These are phyloP conservation scores for Alternaria tenuissima DNA, from an alignment of 2,329 filamentous ascomycete genomes.

Conservation along the genomic window DNA sequence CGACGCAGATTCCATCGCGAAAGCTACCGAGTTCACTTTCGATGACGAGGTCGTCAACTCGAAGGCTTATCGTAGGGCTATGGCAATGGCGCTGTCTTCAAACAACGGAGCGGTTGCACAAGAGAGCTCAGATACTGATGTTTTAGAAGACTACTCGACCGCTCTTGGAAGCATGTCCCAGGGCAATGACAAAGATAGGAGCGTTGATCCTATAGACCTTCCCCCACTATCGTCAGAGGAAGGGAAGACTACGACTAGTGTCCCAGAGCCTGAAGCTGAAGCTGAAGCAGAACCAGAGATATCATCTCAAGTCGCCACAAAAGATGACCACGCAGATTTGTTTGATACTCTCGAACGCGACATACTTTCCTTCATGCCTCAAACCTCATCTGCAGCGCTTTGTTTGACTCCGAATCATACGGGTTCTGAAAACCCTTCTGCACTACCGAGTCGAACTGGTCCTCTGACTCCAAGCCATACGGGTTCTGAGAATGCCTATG, in stretches of 20 bases:
- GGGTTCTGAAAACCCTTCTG: background rate
- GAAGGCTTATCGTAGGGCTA: slow-evolving; percentile 41
- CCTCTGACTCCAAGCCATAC: background rate
- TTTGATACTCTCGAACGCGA: slow-evolving; percentile 27
- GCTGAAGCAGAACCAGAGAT: background rate
- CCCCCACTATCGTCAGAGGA: background rate
- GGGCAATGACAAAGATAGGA: background rate
- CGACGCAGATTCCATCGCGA: slow-evolving; percentile 29
- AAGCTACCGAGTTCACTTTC: slow-evolving; percentile 41
- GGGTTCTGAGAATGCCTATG: background rate
- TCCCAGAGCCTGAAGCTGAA: slow-evolving; percentile 3
- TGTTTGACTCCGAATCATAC: slow-evolving; percentile 1
- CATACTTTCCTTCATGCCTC: slow-evolving; percentile 28
- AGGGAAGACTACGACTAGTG: background rate
- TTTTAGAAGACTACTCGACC: slow-evolving; percentile 17
- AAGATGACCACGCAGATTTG: slow-evolving; percentile 12
- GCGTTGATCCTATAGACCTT: background rate
- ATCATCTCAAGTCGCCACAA: background rate
- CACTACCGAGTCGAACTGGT: background rate
- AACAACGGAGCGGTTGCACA: slow-evolving; percentile 5
- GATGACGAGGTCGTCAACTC: slow-evolving; percentile 46
- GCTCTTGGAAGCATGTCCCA: slow-evolving; percentile 3
- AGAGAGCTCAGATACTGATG: slow-evolving; percentile 5
- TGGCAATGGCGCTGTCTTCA: slow-evolving; percentile 37
- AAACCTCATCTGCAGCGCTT: slow-evolving; percentile 16